Base-by-base conservation (phyloP, 768 basidiomycete genomes). In the Russula griseocarnosa region DNA sequence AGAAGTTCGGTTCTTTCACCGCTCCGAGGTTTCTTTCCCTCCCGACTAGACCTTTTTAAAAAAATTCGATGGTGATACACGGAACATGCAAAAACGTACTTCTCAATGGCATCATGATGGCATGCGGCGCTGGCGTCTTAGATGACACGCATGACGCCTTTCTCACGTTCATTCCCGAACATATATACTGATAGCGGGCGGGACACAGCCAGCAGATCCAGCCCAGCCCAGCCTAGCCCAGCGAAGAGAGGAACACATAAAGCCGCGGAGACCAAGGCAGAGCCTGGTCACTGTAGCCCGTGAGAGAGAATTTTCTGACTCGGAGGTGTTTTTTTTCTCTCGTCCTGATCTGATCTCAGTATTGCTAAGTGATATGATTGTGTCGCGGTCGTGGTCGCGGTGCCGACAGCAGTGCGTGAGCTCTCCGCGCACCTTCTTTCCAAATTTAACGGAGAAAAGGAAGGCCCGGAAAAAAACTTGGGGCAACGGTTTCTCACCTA, bases 141-240 rank as follows among this genome's bases (percentile, higher is more conserved):
- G 5, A 36, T 36, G 36, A 36, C 36, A 3, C 5, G 36, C 36
- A 54, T 28, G 62, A 49, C 47, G 28, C 47, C 40, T n/a, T 36
- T 59, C 58, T 54, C 58, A n/a, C 50, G 32, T 36, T 36, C 42
- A 63, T 58, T 5, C 42, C 62, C 46, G 46, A 24, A 5, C 24
- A 24, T 16, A 16, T 0, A 46, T 1, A 40, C 16, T 44, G 20
- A 44, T 44, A 20, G 20, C 20, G 42, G n/a, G n/a, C n/a, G n/a
- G n/a, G n/a, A n/a, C n/a, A n/a, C n/a, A n/a, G n/a, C n/a, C n/a
- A n/a, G n/a, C n/a, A n/a, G n/a, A n/a, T n/a, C n/a, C n/a, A n/a
- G n/a, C n/a, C n/a, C n/a, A n/a, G n/a, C n/a, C n/a, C n/a, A n/a
- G n/a, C n/a, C n/a, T n/a, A n/a, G 10, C 44, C 46, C 46, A 47